These are phyloP conservation scores for Chrysoporthe puriensis DNA, from an alignment of 2,329 filamentous ascomycete genomes.

Conservation along the genomic window DNA sequence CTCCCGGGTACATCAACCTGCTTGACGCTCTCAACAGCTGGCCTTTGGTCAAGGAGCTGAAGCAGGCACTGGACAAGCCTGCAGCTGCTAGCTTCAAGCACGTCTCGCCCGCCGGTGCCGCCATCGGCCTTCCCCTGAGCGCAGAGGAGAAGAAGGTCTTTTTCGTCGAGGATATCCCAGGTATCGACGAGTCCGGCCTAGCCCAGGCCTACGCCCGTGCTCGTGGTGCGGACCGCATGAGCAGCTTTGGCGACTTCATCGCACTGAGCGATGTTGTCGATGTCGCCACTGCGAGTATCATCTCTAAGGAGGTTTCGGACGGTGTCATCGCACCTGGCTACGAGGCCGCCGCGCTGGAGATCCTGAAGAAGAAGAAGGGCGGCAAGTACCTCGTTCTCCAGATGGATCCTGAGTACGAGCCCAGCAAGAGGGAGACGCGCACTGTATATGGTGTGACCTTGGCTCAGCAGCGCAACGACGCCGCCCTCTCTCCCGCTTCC, in stretches of 20 bases:
- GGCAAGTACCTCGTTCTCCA: constrained; percentile 95
- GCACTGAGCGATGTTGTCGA: constrained; percentile 91
- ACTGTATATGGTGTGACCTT: constrained; percentile 90
- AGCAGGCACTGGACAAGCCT: constrained; percentile 81
- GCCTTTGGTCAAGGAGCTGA: constrained; percentile 95
- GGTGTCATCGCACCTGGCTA: constrained; percentile 93
- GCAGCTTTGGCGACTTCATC: constrained; percentile 96
- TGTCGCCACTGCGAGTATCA: constrained; percentile 92
- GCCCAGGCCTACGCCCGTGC: constrained; percentile 96
- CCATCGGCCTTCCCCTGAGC: constrained; percentile 85
- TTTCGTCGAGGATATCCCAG: constrained; percentile 94
- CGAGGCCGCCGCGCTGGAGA: constrained; percentile 80
- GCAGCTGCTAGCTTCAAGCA: constrained; percentile 99
- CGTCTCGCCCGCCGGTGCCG: constrained; percentile 93
- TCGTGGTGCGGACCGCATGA: constrained; percentile 96
- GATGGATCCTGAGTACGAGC: constrained; percentile 87
- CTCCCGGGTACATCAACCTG: constrained; percentile 96
- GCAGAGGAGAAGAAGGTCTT: constrained; percentile 94
- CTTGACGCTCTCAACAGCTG: constrained; percentile 96
- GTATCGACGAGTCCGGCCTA: constrained; percentile 81
- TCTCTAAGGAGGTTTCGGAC: constrained; percentile 96
- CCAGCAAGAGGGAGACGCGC: constrained; percentile 78
- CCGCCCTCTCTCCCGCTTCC: constrained; percentile 80
- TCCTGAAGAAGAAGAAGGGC: constrained; percentile 97
- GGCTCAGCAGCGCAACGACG: constrained; percentile 90